phyloP scores from a whole-genome alignment of 768 basidiomycete species.

The Coprinellus aureogranulatus region DNA sequence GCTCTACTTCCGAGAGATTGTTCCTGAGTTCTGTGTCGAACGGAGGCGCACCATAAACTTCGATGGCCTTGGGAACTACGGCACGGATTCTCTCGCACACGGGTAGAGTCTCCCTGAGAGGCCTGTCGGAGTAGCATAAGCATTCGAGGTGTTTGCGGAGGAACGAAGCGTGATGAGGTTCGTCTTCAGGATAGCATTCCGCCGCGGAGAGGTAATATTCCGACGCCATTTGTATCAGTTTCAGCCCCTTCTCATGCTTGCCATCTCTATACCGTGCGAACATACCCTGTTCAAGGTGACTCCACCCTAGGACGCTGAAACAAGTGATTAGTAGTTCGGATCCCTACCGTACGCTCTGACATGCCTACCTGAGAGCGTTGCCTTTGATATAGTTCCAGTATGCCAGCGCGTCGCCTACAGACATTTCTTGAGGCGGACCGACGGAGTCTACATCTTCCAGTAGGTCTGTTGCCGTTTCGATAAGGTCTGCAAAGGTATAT shows the following conservation, averaged over 20 bases:
- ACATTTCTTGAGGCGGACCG: constrained; percentile 12
- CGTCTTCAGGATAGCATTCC: constrained; percentile 33
- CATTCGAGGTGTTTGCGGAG: constrained; percentile 33
- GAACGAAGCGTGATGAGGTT: constrained; percentile 31
- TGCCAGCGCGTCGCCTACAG: constrained; percentile 28
- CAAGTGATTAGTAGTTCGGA: no score
- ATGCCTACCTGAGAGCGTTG: constrained; percentile 33
- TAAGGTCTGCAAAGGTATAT: constrained; percentile 27
- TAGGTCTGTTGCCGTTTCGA: constrained; percentile 28
- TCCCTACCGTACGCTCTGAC: not conserved
- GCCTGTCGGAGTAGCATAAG: constrained; percentile 23
- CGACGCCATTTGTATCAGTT: not conserved
- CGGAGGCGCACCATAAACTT: constrained; percentile 13
- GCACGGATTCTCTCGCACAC: constrained; percentile 19
- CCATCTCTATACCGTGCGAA: constrained; percentile 1
- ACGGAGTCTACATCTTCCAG: constrained; percentile 27
- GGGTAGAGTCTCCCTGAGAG: constrained; percentile 24
- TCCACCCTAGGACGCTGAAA: constrained; percentile 28
- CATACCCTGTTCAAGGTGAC: constrained; percentile 23
- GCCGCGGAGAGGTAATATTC: constrained; percentile 9
- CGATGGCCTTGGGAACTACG: constrained; percentile 14
- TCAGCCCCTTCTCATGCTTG: not conserved
- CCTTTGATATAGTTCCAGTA: constrained; percentile 38
- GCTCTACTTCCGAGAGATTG: not conserved
- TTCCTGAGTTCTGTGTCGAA: constrained; percentile 17